Evolutionary conservation across 2,329 filamentous ascomycete genomes (phyloP), one percentile per base, ranked within the genome.

Genomic region (Conoideocrella luteorostrata): DNA sequence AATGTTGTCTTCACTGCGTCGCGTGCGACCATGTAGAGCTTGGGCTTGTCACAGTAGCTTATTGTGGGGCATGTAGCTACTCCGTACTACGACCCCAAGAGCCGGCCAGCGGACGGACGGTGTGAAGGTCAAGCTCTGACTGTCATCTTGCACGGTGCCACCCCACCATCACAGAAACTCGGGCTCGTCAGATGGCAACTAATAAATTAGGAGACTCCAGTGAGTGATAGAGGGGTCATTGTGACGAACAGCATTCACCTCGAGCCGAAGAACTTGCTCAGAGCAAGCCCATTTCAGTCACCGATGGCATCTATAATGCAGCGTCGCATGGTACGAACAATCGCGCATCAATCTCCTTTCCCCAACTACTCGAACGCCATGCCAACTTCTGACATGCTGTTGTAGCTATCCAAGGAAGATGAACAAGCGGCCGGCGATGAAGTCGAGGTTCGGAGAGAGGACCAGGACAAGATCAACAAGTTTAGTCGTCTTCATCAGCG

Each of bases 381-480:
- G 12, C 34, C 26, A 20, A 11, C 32, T 30, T 24, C 51, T 59
- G 22, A 58, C 48, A 22, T 7, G 20, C 5, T 22, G 24, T 22
- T 35, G 20, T 59, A 97, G 93, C 84, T 98, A 54, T 88, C 88
- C 36, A 94, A 88, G 62, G 91, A 95, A 63, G 91, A 97, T 57
- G 93, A 98, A 67, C 32, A 44, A 17, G 84, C 82, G 47, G 74
- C 82, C 17, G 77, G 80, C 49, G 86, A 93, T 53, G 93, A 98
- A 62, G 84, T 89, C 56, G 87, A 96, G 66, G 93, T 98, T 47
- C 86, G 93, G 48, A 86, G 90, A 59, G 90, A 97, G 64, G 93
- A 98, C 63, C 93, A 98, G 67, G 90, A 97, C 70, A 95, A 93
- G 70, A 98, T 98, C 79, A 98, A 98, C 70, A 84, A 82, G 52